A percentile compares a stretch with the other conserved stretches of the same genome.
phyloP scores from a whole-genome alignment of 2,329 filamentous ascomycete species.

The Talaromyces sp. region DNA sequence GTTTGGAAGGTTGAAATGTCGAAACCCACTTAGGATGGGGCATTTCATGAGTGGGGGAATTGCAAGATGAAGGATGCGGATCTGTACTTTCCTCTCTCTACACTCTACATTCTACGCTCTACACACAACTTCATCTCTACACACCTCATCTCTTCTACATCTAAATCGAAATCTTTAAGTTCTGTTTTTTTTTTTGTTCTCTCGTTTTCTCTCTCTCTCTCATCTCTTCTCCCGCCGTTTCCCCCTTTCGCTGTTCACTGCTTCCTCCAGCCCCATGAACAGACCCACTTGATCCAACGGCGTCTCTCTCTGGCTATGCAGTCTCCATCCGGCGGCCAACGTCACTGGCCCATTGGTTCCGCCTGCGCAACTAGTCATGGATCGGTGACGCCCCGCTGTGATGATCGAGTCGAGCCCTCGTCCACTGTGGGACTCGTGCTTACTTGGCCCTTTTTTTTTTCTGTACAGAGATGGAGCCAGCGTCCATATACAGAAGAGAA shows the following conservation, averaged over 20 bases:
- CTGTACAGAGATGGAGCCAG: no score
- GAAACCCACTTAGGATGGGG: background rate
- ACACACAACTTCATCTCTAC: no score
- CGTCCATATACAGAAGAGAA: background rate
- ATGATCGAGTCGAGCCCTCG: slow-evolving; percentile 28
- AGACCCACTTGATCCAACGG: slow-evolving; percentile 30
- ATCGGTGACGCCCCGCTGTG: slow-evolving; percentile 28
- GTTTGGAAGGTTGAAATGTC: background rate
- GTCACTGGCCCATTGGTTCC: slow-evolving; percentile 24
- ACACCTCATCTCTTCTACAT: background rate
- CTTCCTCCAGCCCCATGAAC: slow-evolving; percentile 12
- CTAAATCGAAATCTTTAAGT: background rate
- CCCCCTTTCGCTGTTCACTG: slow-evolving; percentile 1
- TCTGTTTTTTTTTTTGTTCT: background rate
- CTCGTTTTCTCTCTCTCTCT: background rate
- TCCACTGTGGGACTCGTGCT: background rate
- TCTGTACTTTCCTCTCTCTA: background rate
- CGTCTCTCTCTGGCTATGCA: slow-evolving; percentile 17
- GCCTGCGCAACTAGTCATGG: slow-evolving; percentile 25
- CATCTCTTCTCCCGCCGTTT: background rate
- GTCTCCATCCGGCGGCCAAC: slow-evolving; percentile 19
- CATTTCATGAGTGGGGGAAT: background rate
- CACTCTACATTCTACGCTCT: no score
- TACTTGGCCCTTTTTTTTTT: background rate
- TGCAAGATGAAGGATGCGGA: slow-evolving; percentile 3